Conservation (phyloP, 1,284 basidiomycete species). For the Irpex sp. region DNA sequence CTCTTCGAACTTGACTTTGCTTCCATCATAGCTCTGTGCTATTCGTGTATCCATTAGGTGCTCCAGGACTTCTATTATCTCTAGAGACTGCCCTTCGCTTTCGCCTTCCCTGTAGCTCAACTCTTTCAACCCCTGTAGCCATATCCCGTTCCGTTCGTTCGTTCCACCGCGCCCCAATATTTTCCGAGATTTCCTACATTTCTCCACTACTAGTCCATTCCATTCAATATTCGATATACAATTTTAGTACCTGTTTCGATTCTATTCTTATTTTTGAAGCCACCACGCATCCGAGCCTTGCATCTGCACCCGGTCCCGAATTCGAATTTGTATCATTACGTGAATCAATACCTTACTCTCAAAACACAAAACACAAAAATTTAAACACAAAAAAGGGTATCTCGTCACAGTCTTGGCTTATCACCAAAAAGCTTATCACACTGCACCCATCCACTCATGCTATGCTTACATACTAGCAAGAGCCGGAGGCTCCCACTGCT, state of each 20-base stretch:
- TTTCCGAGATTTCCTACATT: background rate
- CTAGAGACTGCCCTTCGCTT: background rate
- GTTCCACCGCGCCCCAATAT: background rate
- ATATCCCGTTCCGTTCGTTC: background rate
- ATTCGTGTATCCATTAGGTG: background rate
- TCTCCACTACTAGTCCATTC: background rate
- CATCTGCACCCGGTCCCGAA: background rate
- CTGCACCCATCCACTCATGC: too few relatives aligned
- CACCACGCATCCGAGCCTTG: background rate
- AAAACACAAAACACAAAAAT: too few relatives aligned
- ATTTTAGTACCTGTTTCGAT: too few relatives aligned
- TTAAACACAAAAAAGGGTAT: background rate
- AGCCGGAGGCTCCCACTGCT: slow-evolving; percentile 14
- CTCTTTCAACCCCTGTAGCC: background rate
- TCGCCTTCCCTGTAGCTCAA: background rate
- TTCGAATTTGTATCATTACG: background rate
- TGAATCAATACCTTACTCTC: background rate
- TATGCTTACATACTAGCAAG: slow-evolving; percentile 3
- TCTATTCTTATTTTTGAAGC: background rate
- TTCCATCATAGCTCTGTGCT: background rate
- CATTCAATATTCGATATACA: too few relatives aligned
- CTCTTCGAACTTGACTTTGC: background rate
- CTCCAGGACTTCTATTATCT: background rate
- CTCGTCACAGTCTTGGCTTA: background rate
- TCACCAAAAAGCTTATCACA: background rate